Percentiles rank a stretch among this genome's conserved stretches.
phyloP scores from a whole-genome alignment of 1,284 basidiomycete genomes.

The Rhodotorula glutinis region DNA sequence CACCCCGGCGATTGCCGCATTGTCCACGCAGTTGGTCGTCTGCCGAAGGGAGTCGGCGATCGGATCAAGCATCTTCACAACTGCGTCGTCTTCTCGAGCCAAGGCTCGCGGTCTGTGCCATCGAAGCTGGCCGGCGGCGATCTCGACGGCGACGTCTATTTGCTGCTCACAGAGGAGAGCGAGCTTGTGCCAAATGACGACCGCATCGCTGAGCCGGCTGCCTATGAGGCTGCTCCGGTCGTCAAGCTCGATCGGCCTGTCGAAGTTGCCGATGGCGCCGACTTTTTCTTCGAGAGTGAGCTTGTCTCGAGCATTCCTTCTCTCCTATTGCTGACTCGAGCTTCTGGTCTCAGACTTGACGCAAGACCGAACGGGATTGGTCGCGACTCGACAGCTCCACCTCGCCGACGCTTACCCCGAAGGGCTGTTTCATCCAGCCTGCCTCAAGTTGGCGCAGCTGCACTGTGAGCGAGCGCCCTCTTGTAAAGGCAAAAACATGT shows the following conservation, averaged over 20 bases:
- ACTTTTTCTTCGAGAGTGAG: conserved; percentile 31
- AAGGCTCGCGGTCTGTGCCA: conserved; percentile 14
- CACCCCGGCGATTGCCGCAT: conserved; percentile 16
- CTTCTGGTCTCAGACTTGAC: conserved; percentile 2
- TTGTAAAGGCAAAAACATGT: no score
- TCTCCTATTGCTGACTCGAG: neutral
- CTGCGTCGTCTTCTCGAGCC: conserved; percentile 22
- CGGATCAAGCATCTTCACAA: conserved; percentile 5
- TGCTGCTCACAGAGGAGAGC: conserved; percentile 13
- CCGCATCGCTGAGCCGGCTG: conserved; percentile 8
- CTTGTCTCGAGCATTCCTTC: neutral
- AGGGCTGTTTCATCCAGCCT: conserved; percentile 17
- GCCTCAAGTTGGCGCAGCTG: conserved; percentile 22
- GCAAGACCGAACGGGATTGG: conserved; percentile 10
- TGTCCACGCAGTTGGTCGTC: conserved; percentile 7
- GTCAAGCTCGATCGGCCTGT: conserved; percentile 11
- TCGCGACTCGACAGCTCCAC: conserved; percentile 16
- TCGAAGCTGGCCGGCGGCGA: conserved; percentile 26
- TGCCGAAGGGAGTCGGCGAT: conserved; percentile 1
- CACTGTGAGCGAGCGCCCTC: conserved; percentile 10
- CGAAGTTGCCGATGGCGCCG: conserved; percentile 9
- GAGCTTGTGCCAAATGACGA: conserved; percentile 4
- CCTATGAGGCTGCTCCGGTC: conserved; percentile 6
- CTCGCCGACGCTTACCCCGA: conserved; percentile 18
- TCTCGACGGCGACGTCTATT: conserved; percentile 23